Evolutionary conservation across 148 eudicot genomes (phyloP), one percentile per base, ranked within the genome.

Genomic region (Vaccinium macrocarpon): DNA sequence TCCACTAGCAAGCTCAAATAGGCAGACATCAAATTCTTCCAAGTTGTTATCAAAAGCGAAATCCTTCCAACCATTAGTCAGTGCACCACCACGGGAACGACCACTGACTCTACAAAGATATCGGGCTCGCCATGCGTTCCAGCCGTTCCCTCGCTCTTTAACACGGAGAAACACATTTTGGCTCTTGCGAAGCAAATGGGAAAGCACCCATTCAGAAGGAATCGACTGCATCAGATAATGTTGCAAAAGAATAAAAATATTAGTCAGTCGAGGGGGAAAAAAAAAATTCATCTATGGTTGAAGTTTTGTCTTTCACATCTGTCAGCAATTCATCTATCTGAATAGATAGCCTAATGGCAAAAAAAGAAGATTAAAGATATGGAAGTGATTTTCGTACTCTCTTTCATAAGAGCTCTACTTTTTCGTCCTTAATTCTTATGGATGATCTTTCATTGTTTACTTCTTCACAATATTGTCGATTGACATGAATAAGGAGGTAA

Each of bases 21-120:
- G 29, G 76, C 91, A 89, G 1, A 85, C 93, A 64, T 92, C 94
- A 56, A 21, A 88, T 86, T 89, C 91, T 80, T 88, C 91, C 48
- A 91, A 82, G 84, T 42, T 56, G 66, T 89, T 92, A 2, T 90
- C 93, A 2, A 50, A 1, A 74, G 80, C 91, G 32, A 92, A 92
- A 0, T 78, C 35, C 76, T 35, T 86, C 94, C 93, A 89, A 19
- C 90, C 90, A 42, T 59, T 19, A 25, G 57, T 29, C 78, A 91
- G 70, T 70, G 86, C 89, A 14, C 83, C 82, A 38, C 70, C 76
- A 49, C 23, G 25, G 19, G 82, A 86, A 10, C 80, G 64, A 29
- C 73, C 75, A 55, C 19, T 21, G 15, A 51, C 49, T 9, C 4
- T 11, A 4, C 27, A 6, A 50, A 48, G 14, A 78, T 70, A 80